phyloP scores from a whole-genome alignment of 108 stramenopile species.

The Cylindrotheca fusiformis region DNA sequence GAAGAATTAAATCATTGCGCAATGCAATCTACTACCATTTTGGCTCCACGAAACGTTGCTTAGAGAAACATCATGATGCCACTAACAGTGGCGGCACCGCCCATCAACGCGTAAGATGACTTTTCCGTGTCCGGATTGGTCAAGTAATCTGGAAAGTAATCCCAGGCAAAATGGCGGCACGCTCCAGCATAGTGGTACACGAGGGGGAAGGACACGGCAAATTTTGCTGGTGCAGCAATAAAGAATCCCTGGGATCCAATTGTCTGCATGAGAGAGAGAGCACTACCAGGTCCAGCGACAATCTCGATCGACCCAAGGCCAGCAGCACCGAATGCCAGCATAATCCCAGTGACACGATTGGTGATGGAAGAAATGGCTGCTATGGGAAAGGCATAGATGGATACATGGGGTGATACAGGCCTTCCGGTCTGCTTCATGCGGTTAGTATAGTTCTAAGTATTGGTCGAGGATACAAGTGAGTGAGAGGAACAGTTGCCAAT shows the following conservation, averaged over 20 bases:
- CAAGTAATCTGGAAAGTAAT: constrained; percentile 59
- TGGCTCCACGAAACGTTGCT: not conserved
- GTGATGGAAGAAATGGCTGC: constrained; percentile 86
- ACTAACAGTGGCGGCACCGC: constrained; percentile 51
- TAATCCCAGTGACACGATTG: constrained; percentile 91
- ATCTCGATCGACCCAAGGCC: constrained; percentile 81
- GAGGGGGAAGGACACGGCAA: constrained; percentile 85
- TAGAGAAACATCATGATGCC: constrained; percentile 45
- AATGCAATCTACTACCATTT: not conserved
- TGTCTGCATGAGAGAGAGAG: constrained; percentile 65
- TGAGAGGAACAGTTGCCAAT: too few species aligned
- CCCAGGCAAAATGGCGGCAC: constrained; percentile 82
- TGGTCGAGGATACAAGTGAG: too few species aligned
- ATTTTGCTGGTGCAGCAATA: constrained; percentile 72
- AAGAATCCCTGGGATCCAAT: constrained; percentile 66
- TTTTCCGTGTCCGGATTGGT: constrained; percentile 71
- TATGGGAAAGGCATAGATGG: constrained; percentile 92
- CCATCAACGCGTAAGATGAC: constrained; percentile 63
- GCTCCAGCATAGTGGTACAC: constrained; percentile 91
- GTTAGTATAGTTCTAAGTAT: constrained; percentile 63
- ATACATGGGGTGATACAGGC: constrained; percentile 94
- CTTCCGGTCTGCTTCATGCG: constrained; percentile 84
- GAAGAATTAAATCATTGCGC: too few species aligned
- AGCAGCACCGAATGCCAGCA: constrained; percentile 72
- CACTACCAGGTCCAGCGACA: constrained; percentile 68